phyloP scores from a whole-genome alignment of 2,329 filamentous ascomycete genomes.

The Chalaropsis thielavioides region DNA sequence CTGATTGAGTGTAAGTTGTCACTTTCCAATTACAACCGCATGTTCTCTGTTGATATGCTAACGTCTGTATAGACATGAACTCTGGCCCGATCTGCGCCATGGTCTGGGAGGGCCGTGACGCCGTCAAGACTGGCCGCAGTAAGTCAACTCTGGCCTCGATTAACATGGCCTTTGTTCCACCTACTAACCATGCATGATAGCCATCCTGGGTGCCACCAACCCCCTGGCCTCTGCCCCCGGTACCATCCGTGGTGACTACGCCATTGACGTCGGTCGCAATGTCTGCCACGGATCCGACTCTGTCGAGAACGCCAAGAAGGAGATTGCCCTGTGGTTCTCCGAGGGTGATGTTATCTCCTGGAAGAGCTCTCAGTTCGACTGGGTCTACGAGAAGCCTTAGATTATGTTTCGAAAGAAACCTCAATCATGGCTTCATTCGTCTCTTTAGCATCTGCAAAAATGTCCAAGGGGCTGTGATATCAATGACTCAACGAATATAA shows the following conservation, averaged over 20 bases:
- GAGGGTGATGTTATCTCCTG: constrained; percentile 70
- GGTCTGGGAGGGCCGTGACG: constrained; percentile 99
- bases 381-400: constrained; percentile 88
- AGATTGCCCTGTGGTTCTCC: constrained; percentile 98
- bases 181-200: constrained; percentile 27
- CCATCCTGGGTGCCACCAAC: constrained; percentile 97
- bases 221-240: constrained; percentile 84
- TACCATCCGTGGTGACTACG: constrained; percentile 93
- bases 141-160: constrained; percentile 24
- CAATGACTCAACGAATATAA: constrained; percentile 17
- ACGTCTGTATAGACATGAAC: constrained; percentile 62
- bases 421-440: constrained; percentile 1
- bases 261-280: constrained; percentile 77
- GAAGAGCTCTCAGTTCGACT: constrained; percentile 73
- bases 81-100: constrained; percentile 96
- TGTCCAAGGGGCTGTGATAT: neutral
- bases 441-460: neutral
- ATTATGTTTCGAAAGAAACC: constrained; percentile 16
- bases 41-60: constrained; percentile 17
- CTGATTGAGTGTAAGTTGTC: constrained; percentile 69
- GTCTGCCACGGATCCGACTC: constrained; percentile 99
- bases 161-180: constrained; percentile 13
- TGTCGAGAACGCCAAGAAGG: constrained; percentile 99
- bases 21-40: constrained; percentile 17
- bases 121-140: constrained; percentile 95